Conservation (phyloP, 345 rosid genomes). For the Citrus maxima region DNA sequence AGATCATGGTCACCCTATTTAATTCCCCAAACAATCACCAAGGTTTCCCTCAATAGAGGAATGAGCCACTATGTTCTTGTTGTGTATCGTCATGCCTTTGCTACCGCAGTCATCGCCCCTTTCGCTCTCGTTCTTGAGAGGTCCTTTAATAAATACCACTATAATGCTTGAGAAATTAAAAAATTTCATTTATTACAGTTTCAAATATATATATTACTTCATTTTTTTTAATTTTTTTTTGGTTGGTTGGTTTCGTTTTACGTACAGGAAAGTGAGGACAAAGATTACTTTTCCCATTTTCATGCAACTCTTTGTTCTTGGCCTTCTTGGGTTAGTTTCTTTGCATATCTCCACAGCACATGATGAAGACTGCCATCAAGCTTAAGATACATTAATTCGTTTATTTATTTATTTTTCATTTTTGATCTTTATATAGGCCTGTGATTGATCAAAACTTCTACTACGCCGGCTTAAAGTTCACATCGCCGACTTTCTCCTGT, state of each 20-base stretch:
- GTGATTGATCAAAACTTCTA: conserved; percentile 95
- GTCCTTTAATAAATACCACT: conserved; percentile 9
- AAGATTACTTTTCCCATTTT: conserved; percentile 71
- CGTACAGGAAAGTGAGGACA: conserved; percentile 70
- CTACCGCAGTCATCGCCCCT: conserved; percentile 67
- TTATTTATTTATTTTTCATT: neutral
- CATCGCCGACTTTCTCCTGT: conserved; percentile 86
- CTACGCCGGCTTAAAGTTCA: conserved; percentile 81
- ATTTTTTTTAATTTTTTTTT: too few species aligned
- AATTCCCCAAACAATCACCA: conserved; percentile 34
- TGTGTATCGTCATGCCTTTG: conserved; percentile 69
- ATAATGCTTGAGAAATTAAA: neutral
- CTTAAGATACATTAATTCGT: neutral
- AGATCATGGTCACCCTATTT: too few species aligned
- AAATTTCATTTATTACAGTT: too few species aligned
- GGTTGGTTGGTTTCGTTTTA: neutral
- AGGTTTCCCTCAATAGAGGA: conserved; percentile 75
- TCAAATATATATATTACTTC: neutral
- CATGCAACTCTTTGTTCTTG: conserved; percentile 77
- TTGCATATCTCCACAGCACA: neutral
- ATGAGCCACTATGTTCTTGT: conserved; percentile 79
- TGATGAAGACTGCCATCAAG: neutral
- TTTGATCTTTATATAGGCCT: conserved; percentile 43
- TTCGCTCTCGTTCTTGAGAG: conserved; percentile 60
- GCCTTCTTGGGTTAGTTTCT: conserved; percentile 76